Conservation (phyloP, 2,329 filamentous ascomycete species). For the Westerdykella sp. region DNA sequence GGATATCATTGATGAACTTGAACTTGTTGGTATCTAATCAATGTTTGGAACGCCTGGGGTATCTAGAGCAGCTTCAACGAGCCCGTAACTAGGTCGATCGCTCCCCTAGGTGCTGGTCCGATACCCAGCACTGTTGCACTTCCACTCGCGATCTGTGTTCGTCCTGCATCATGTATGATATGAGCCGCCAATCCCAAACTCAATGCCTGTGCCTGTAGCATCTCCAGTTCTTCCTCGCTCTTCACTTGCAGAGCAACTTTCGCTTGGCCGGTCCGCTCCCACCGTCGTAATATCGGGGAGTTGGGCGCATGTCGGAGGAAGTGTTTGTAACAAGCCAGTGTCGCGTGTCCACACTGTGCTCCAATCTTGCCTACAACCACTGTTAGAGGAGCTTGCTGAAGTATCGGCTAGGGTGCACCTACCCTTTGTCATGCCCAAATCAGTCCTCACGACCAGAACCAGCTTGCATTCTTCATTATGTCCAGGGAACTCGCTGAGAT, state of each 20-base stretch:
- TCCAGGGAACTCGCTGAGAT: constrained; percentile 40
- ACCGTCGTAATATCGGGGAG: constrained; percentile 65
- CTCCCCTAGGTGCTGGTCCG: constrained; percentile 67
- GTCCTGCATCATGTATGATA: constrained; percentile 89
- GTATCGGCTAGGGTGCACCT: constrained; percentile 21
- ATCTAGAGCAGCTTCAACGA: constrained; percentile 69
- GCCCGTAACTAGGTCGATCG: constrained; percentile 81
- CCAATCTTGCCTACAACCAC: constrained; percentile 79
- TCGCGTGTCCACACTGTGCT: constrained; percentile 92
- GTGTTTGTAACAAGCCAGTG: constrained; percentile 91
- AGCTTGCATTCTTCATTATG: constrained; percentile 83
- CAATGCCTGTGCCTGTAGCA: constrained; percentile 73
- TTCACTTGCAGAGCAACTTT: constrained; percentile 91
- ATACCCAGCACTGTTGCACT: constrained; percentile 86
- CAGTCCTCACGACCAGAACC: constrained; percentile 84
- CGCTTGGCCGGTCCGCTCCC: constrained; percentile 81
- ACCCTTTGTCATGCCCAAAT: constrained; percentile 98
- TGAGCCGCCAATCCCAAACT: constrained; percentile 81
- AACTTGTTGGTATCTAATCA: neutral
- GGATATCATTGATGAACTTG: no score
- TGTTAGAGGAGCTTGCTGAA: constrained; percentile 4
- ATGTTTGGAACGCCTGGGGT: neutral
- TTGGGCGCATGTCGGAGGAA: constrained; percentile 53
- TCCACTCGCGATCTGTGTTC: constrained; percentile 91
- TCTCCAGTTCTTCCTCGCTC: constrained; percentile 69